Base-by-base conservation (phyloP, 2,329 filamentous ascomycete species). In the Exserohilum rostratum region DNA sequence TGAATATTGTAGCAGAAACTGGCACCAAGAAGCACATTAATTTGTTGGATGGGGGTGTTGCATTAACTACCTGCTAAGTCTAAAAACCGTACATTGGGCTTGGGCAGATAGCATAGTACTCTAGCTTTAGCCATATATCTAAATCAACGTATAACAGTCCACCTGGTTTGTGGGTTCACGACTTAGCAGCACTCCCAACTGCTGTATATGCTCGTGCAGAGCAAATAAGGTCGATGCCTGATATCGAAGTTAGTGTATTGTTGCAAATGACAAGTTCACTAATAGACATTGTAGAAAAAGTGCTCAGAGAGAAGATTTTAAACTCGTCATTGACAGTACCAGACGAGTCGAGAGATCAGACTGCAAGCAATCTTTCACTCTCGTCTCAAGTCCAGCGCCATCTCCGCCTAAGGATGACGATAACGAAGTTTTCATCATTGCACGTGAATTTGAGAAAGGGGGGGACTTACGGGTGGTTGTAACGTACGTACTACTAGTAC, bases 391-490 rank as follows among this genome's bases (percentile, higher is more conserved):
- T 53, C 55, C 18, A 42, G 39, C 53, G 34, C 54, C 46, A 55
- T 67, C 68, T 96, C 87, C 84, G 91, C 82, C 90, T 96, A 96
- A 96, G 91, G 91, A 96, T 96, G 91, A 96, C 90, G 89, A 92
- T 93, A 92, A 83, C 79, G 84, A 78, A 76, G 76, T 82, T 92
- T 87, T 95, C 91, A 93, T 96, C 91, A 93, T 89, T 70, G 58
- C 55, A 63, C 25, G 30, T 31, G 51, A 35, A 40, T 22, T 18
- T 31, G 37, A 44, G 53, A 35, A 47, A 46, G 18, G 35, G 46
- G 37, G 7, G 9, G 17, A 62, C 61, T 42, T 58, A 67, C 62
- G 30, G 12, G 3, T 34, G 17, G 12, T 27, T 22, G 12, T 38
- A 9, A 18, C 17, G 11, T 6, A 6, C 33, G 18, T 35, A 11